phyloP scores from a whole-genome alignment of 2,329 filamentous ascomycete genomes.

The Botrytis fragariae region DNA sequence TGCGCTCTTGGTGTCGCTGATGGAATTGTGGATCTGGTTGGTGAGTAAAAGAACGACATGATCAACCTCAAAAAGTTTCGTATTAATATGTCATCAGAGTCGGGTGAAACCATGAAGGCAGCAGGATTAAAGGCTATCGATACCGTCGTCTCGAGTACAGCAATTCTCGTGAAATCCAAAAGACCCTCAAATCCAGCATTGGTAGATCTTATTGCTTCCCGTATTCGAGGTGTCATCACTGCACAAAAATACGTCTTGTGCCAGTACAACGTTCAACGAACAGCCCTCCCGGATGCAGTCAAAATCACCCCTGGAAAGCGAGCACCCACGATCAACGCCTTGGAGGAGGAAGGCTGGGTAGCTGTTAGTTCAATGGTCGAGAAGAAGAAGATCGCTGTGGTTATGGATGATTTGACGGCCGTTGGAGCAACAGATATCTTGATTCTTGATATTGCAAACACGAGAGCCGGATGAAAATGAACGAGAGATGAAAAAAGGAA shows the following conservation, averaged over 20 bases:
- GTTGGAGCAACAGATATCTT: constrained; percentile 39
- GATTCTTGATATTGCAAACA: constrained; percentile 39
- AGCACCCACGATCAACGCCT: constrained; percentile 83
- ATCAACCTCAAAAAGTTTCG: not conserved
- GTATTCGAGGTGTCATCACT: constrained; percentile 91
- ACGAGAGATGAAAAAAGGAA: not conserved
- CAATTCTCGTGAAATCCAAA: constrained; percentile 89
- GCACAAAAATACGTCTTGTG: constrained; percentile 93
- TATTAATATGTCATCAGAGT: constrained; percentile 58
- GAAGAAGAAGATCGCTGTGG: constrained; percentile 39
- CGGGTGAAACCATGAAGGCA: constrained; percentile 96
- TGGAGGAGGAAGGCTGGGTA: constrained; percentile 47
- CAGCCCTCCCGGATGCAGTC: constrained; percentile 62
- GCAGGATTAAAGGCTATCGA: constrained; percentile 92
- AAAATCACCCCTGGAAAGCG: constrained; percentile 90
- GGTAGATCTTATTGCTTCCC: constrained; percentile 78
- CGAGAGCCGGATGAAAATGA: constrained; percentile 30
- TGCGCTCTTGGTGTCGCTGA: constrained; percentile 94
- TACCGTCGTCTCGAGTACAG: constrained; percentile 83
- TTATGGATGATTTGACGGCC: constrained; percentile 39
- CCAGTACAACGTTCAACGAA: constrained; percentile 87
- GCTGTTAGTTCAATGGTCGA: constrained; percentile 35
- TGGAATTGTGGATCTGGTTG: constrained; percentile 95
- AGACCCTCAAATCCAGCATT: constrained; percentile 75
- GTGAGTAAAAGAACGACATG: constrained; percentile 50